Base-by-base conservation (phyloP, 1,139 yeast species). In the Blastobotrys elegans region DNA sequence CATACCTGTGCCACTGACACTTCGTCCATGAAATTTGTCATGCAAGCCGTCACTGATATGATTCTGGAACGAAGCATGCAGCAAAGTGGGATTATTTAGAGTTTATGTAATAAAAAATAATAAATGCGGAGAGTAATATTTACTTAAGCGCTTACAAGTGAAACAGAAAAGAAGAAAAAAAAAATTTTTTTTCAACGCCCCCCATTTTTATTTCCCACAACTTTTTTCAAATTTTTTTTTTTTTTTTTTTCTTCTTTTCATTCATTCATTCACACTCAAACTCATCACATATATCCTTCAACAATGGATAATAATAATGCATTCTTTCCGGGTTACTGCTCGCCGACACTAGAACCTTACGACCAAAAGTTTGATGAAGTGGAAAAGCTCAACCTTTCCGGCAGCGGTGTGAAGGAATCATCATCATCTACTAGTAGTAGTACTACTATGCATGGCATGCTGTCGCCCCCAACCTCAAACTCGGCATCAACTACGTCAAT, bases 1-100 rank as follows among this genome's bases (percentile, higher is more conserved):
- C 72, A 90, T 56, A 94, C 98, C 1, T 89, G 97, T 70, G 99
- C 99, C 2, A 92, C 98, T 0, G 98, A 94, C 65, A 80, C 95
- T 0, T 74, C 77, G 47, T 76, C 87, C 24, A 90, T 90, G 96
- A 77, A 79, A 61, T 90, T 89, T 65, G 96, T 92, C 26, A 73
- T 92, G 54, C 79, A 87, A 10, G 97, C 97, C 0, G 96, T 89
- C 5, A 88, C 97, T 0, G 98, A 92, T 67, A 76, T 88, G 76
- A 79, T 92, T 44, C 79, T 90, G 36, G 94, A 87, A 63, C 85
- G 84, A 60, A 89, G 86, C 61, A 68, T 92, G 64, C 80, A 82
- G 63, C 80, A 79, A 64, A 84, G 94, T 60, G 98, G 98, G 1
- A 72, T 92, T 49, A 75, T 90, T 54, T 86, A 60, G 50, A n/a